A percentile compares a stretch with the other conserved stretches of the same genome.
phyloP scores from a whole-genome alignment of 768 basidiomycete genomes.

The Sutorius australiensis region DNA sequence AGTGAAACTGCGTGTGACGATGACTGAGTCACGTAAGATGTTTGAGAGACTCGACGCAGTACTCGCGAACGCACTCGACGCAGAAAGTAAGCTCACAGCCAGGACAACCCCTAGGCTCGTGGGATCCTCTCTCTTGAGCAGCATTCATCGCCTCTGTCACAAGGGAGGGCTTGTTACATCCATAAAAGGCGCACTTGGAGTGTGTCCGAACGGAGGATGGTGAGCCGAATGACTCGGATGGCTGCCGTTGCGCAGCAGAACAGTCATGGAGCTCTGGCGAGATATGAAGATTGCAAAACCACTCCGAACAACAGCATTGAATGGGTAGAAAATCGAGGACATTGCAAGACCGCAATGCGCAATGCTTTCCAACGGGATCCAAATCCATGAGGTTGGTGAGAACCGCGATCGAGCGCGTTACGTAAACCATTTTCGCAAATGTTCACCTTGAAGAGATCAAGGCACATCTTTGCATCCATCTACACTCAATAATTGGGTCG shows the following conservation, averaged over 20 bases:
- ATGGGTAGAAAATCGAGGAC: slow-evolving; percentile 76
- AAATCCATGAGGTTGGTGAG: slow-evolving; percentile 34
- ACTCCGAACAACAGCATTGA: slow-evolving; percentile 52
- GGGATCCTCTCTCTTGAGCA: not conserved
- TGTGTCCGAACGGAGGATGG: slow-evolving; percentile 23
- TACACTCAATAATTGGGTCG: no score
- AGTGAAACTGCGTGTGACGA: slow-evolving; percentile 60
- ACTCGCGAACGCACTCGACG: slow-evolving; percentile 44
- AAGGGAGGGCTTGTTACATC: slow-evolving; percentile 57
- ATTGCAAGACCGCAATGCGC: slow-evolving; percentile 57
- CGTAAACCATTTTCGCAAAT: not conserved
- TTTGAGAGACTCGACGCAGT: slow-evolving; percentile 1
- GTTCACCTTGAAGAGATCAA: no score
- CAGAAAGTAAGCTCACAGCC: slow-evolving; percentile 60
- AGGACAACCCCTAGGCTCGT: slow-evolving; percentile 39
- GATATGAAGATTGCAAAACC: slow-evolving; percentile 66
- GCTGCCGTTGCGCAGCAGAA: slow-evolving; percentile 12
- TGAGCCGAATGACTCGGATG: not conserved
- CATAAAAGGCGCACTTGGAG: slow-evolving; percentile 46
- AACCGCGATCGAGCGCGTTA: not conserved
- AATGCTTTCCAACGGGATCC: slow-evolving; percentile 59
- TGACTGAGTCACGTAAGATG: slow-evolving; percentile 44
- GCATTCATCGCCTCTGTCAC: slow-evolving; percentile 34
- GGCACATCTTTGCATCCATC: not conserved
- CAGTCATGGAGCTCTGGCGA: slow-evolving; percentile 60